Conservation (phyloP, 148 eudicot genomes). For the Simmondsia chinensis region DNA sequence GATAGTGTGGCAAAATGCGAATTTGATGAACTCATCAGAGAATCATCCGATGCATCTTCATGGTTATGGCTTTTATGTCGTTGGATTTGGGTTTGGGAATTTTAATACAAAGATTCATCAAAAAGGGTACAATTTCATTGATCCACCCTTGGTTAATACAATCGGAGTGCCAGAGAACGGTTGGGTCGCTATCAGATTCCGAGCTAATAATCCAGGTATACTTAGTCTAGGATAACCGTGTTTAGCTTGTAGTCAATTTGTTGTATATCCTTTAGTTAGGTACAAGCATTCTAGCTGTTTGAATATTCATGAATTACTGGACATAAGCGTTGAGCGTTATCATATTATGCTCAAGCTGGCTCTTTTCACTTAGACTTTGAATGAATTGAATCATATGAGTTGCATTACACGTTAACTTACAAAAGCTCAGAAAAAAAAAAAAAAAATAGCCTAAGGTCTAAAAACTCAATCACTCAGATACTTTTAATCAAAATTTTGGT, state of each 20-base stretch:
- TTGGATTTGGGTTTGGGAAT: slow-evolving; percentile 29
- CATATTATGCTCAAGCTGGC: too few species aligned
- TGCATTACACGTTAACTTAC: too few species aligned
- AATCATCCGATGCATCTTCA: slow-evolving; percentile 41
- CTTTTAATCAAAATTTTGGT: too few species aligned
- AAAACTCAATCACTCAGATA: too few species aligned
- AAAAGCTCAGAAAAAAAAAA: too few species aligned
- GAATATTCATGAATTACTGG: too few species aligned
- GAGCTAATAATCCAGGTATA: slow-evolving; percentile 24
- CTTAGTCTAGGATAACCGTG: not conserved
- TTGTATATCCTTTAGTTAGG: too few species aligned
- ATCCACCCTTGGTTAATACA: slow-evolving; percentile 22
- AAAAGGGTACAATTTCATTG: slow-evolving; percentile 21
- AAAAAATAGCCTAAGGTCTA: too few species aligned
- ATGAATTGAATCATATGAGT: too few species aligned
- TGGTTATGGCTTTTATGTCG: slow-evolving; percentile 32
- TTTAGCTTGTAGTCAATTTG: too few species aligned
- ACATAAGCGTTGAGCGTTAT: too few species aligned
- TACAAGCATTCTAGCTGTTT: not conserved
- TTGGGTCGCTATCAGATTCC: slow-evolving; percentile 26
- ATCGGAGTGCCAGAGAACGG: slow-evolving; percentile 22
- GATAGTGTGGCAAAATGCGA: slow-evolving; percentile 34
- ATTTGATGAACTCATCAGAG: slow-evolving; percentile 9
- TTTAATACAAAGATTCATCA: slow-evolving; percentile 16
- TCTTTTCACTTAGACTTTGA: too few species aligned